These are phyloP conservation scores for Leptoxyphium fumago DNA, from an alignment of 2,329 filamentous ascomycete species.

Conservation along the genomic window DNA sequence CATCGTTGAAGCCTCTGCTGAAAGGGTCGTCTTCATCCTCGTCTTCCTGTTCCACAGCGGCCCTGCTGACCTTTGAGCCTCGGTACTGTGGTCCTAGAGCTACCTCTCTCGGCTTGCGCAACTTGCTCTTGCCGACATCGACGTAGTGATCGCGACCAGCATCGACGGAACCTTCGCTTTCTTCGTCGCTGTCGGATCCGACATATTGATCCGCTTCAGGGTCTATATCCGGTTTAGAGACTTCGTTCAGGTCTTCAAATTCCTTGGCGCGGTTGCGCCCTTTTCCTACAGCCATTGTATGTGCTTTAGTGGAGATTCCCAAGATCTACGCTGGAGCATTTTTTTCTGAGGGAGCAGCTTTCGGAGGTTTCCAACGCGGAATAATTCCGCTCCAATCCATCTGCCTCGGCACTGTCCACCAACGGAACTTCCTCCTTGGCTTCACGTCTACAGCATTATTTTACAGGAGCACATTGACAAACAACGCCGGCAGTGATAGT, in stretches of 20 bases:
- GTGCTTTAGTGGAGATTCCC: background rate
- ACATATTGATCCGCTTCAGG: conserved; percentile 5
- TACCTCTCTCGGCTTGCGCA: conserved; percentile 57
- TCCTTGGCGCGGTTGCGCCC: background rate
- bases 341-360: background rate
- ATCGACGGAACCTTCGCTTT: conserved; percentile 34
- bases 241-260: background rate
- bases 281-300: background rate
- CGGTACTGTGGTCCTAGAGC: conserved; percentile 66
- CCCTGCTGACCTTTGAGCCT: conserved; percentile 59
- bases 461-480: too few species aligned
- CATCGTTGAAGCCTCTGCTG: conserved; percentile 28
- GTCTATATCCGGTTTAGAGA: background rate
- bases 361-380: too few species aligned
- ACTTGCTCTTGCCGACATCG: conserved; percentile 66
- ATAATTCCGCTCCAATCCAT: too few species aligned
- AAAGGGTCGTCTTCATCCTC: conserved; percentile 38
- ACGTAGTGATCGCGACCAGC: conserved; percentile 78
- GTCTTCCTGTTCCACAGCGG: conserved; percentile 44
- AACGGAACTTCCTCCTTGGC: too few species aligned
- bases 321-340: background rate
- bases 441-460: too few species aligned
- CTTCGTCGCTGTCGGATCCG: conserved; percentile 40
- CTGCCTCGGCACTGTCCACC: too few species aligned
- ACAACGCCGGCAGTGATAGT: too few species aligned